Conservation (phyloP, 768 basidiomycete species). For the Pisolithus sp. region DNA sequence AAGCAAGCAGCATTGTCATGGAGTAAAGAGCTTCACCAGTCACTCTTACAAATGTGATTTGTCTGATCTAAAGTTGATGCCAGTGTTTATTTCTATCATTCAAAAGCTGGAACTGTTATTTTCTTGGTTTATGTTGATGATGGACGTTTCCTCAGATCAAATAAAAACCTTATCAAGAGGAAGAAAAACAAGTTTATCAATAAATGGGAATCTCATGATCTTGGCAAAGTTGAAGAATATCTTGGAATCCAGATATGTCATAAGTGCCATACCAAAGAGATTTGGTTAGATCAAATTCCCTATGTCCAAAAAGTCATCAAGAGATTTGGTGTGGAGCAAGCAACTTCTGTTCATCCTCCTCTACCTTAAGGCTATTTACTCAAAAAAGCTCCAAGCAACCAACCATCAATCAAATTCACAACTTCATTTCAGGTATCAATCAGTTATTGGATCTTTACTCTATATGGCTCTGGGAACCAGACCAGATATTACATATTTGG, state of each 20-base stretch:
- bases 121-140: no score
- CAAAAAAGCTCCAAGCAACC: background rate
- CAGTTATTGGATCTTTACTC: constrained; percentile 25
- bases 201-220: background rate
- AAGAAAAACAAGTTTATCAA: background rate
- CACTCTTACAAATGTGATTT: background rate
- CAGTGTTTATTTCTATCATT: no score
- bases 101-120: no score
- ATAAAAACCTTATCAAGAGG: background rate
- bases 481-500: constrained; percentile 26
- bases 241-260: background rate
- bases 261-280: fast-evolving
- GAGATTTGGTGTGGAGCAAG: constrained; percentile 1
- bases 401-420: background rate
- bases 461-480: constrained; percentile 23
- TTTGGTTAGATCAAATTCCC: constrained; percentile 2
- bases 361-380: constrained; percentile 2
- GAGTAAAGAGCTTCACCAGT: background rate
- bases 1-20: background rate
- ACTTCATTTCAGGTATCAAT: no score
- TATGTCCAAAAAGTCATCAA: constrained; percentile 9
- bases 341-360: constrained; percentile 2
- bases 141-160: background rate
- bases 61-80: background rate
- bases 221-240: background rate